Evolutionary conservation across 441 rosid genomes (phyloP), one percentile per base, ranked within the genome.

Genomic region (Hura crepitans): DNA sequence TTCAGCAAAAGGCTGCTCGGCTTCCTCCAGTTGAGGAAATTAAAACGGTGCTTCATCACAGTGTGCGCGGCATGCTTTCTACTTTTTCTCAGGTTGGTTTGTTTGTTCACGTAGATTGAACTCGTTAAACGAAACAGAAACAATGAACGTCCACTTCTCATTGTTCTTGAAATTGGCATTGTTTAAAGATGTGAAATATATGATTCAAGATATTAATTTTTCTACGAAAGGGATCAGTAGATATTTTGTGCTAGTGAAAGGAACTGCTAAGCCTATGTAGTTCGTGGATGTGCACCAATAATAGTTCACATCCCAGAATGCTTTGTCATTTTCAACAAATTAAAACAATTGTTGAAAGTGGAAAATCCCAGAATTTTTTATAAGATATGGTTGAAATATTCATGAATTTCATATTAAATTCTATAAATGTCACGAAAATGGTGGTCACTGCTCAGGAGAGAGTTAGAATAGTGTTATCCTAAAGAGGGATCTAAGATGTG

Each of bases 21-120:
- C 97, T 93, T 80, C 82, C 92, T 23, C 88, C 92, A 0, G 85
- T 81, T 8, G 93, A 91, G 60, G 96, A 91, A 77, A 80, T 93
- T 63, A 75, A 84, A 49, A 91, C 96, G 1, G 82, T 89, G 74
- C 88, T 93, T 70, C 67, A 87, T 73, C 77, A 78, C 71, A 87
- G 86, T 58, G 68, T 79, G 4, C 77, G 92, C 0, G 98, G 95
- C 63, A 74, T 83, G 87, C 92, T 93, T 65, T 89, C 97, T 22
- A 93, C 97, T 35, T 80, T 87, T 75, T 93, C 98, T 25, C 84
- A 87, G 90, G 98, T 89, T 73, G 80, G 81, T 60, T 46, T 1
- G 11, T 51, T 7, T 51, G 55, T 20, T n/a, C 1, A 1, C 17
- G 50, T 46, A 10, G 56, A 53, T 68, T 47, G 27, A 35, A 11